Conservation (phyloP, 441 rosid species). For the Adansonia rubrostipa region DNA sequence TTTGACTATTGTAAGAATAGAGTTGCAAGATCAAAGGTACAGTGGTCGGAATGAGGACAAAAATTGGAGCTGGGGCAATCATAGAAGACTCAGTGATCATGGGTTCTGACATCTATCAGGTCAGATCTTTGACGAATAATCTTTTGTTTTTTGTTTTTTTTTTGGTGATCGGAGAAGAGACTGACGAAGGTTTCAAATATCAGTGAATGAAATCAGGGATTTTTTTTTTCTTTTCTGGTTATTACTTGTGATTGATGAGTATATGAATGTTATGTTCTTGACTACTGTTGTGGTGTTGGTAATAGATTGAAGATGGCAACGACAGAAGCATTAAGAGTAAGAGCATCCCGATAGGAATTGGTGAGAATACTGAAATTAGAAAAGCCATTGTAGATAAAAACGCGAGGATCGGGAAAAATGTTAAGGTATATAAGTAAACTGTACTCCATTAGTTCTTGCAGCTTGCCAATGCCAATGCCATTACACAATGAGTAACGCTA, state of each 20-base stretch:
- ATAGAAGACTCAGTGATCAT: slow-evolving; percentile 78
- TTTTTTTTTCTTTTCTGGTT: neutral
- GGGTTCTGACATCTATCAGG: slow-evolving; percentile 81
- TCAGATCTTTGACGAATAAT: slow-evolving; percentile 30
- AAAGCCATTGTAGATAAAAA: slow-evolving; percentile 76
- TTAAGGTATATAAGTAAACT: slow-evolving; percentile 44
- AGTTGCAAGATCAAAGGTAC: slow-evolving; percentile 76
- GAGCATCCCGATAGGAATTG: slow-evolving; percentile 65
- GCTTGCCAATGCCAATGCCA: neutral
- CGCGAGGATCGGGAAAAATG: slow-evolving; percentile 80
- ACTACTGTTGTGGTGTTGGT: neutral
- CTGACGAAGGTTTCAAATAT: neutral
- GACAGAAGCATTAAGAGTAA: slow-evolving; percentile 1
- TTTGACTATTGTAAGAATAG: slow-evolving; percentile 45
- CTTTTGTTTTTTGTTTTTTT: too few species aligned
- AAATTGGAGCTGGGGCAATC: slow-evolving; percentile 57
- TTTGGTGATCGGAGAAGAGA: too few species aligned
- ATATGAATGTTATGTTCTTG: too few species aligned
- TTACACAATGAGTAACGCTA: too few species aligned
- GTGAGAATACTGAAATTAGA: slow-evolving; percentile 55
- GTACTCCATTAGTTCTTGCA: neutral
- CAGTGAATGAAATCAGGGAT: neutral
- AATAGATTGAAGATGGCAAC: slow-evolving; percentile 9
- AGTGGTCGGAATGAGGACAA: slow-evolving; percentile 81
- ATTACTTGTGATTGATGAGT: too few species aligned